Evolutionary conservation across 148 eudicot genomes (phyloP).

Genomic region (Chenopodium suecicum): DNA sequence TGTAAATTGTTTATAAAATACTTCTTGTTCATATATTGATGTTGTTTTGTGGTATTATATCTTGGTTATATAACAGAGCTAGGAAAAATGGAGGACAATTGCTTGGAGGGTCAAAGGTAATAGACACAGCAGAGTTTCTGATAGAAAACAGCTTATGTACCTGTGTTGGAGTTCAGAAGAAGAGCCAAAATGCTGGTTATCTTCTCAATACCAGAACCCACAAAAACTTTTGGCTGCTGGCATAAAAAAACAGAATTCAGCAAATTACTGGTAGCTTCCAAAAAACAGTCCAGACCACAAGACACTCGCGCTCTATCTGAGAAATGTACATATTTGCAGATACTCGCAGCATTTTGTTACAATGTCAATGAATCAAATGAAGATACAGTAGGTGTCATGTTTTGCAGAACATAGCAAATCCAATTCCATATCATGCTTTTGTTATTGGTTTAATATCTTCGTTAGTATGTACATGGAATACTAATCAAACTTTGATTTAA

Average conservation of each 20-base stretch:
- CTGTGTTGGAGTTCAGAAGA: constrained; percentile 66
- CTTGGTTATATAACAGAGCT: background rate
- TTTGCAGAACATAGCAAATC: constrained; percentile 3
- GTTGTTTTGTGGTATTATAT: background rate
- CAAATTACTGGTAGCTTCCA: background rate
- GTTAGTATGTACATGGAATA: background rate
- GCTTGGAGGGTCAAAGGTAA: constrained; percentile 28
- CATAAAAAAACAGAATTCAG: constrained; percentile 21
- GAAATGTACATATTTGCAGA: background rate
- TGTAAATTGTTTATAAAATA: no score
- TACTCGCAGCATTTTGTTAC: background rate
- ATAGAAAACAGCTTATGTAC: constrained; percentile 60
- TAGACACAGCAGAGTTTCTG: constrained; percentile 58
- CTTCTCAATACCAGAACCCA: constrained; percentile 61
- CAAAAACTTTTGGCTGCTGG: constrained; percentile 62
- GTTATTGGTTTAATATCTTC: background rate
- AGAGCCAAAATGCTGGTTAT: constrained; percentile 60
- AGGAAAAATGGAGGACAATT: constrained; percentile 30
- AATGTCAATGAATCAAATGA: background rate
- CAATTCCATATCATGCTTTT: background rate
- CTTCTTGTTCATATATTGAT: background rate
- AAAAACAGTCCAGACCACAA: background rate
- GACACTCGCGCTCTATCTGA: background rate
- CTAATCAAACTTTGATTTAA: background rate
- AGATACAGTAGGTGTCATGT: background rate